Conservation (phyloP, 2,329 filamentous ascomycete species). For the Calonectria pauciramosa region DNA sequence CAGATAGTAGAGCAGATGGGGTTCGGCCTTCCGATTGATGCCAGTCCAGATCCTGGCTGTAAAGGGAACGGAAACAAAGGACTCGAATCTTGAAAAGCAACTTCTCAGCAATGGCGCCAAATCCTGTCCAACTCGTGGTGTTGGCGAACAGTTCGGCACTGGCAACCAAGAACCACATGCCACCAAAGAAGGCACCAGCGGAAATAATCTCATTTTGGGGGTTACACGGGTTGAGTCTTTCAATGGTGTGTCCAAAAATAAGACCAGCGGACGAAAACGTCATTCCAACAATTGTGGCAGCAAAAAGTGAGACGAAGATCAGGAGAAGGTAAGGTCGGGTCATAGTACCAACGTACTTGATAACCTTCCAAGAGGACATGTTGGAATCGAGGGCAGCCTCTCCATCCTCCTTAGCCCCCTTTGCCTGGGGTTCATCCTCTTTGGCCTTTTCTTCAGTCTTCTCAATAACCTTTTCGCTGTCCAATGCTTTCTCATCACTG, state of each 20-base stretch:
- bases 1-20: conserved; percentile 72
- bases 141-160: conserved; percentile 65
- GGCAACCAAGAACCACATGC: conserved; percentile 70
- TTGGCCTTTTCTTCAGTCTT: conserved; percentile 53
- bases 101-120: conserved; percentile 69
- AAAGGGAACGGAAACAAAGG: conserved; percentile 73
- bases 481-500: conserved; percentile 46
- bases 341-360: conserved; percentile 54
- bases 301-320: conserved; percentile 56
- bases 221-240: conserved; percentile 63
- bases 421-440: conserved; percentile 50
- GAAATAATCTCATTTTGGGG: conserved; percentile 52
- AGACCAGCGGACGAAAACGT: conserved; percentile 68
- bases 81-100: conserved; percentile 74
- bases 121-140: conserved; percentile 66
- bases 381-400: conserved; percentile 56
- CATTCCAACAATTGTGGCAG: conserved; percentile 68
- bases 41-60: conserved; percentile 78
- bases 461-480: conserved; percentile 48
- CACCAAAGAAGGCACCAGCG: conserved; percentile 63
- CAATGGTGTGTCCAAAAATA: conserved; percentile 60
- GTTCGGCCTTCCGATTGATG: conserved; percentile 76
- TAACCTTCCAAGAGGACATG: conserved; percentile 56
- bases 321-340: conserved; percentile 55
- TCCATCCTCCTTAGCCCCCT: conserved; percentile 49